phyloP scores from a whole-genome alignment of 495 filamentous ascomycete species.

The Lasiosphaeria miniovina region DNA sequence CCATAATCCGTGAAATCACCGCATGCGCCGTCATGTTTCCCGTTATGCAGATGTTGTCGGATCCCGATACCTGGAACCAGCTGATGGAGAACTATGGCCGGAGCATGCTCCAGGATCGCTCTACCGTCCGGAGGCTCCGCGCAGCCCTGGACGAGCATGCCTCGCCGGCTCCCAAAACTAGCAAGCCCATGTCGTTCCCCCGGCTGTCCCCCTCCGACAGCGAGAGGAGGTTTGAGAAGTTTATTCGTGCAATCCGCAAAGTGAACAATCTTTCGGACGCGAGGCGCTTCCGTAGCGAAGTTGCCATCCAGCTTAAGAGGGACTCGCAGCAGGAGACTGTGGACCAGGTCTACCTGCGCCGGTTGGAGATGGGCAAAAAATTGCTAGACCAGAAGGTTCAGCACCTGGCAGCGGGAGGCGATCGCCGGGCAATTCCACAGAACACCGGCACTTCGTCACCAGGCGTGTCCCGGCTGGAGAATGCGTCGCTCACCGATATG shows the following conservation, averaged over 20 bases:
- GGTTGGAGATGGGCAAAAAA: conserved; percentile 86
- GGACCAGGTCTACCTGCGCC: conserved; percentile 80
- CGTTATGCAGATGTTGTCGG: conserved; percentile 66
- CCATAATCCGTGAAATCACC: conserved; percentile 81
- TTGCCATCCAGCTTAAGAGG: conserved; percentile 87
- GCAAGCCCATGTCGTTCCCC: conserved; percentile 57
- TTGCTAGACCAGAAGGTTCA: conserved; percentile 88
- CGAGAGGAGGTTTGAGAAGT: conserved; percentile 90
- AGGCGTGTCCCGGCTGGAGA: conserved; percentile 58
- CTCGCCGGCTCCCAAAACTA: conserved; percentile 70
- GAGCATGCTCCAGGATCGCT: conserved; percentile 88
- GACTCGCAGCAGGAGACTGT: conserved; percentile 75
- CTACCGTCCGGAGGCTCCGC: conserved; percentile 88
- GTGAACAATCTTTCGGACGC: conserved; percentile 93
- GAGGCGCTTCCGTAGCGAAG: conserved; percentile 82
- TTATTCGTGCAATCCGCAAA: conserved; percentile 84
- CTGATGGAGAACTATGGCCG: conserved; percentile 85
- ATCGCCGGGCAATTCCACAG: conserved; percentile 38
- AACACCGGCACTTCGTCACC: conserved; percentile 19
- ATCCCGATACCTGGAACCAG: conserved; percentile 97
- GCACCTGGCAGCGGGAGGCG: conserved; percentile 67
- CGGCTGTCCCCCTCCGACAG: conserved; percentile 63
- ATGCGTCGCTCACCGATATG: conserved; percentile 73
- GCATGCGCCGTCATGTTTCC: conserved; percentile 73
- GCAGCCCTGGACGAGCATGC: conserved; percentile 95